Conservation (phyloP, 305 asterid genomes). For the Euphrasia arctica region DNA sequence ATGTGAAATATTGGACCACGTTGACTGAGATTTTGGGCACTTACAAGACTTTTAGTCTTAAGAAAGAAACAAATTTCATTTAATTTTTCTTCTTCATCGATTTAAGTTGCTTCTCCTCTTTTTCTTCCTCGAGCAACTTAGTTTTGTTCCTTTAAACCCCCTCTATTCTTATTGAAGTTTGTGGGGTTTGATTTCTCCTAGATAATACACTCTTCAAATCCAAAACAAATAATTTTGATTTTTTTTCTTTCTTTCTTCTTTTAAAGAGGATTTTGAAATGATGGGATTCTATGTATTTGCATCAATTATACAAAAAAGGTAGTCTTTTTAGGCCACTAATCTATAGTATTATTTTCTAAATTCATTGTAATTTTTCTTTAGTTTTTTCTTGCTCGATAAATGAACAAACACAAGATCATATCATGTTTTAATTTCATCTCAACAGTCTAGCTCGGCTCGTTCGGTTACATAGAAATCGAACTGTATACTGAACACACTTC, state of each 20-base stretch:
- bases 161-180: constrained; percentile 53
- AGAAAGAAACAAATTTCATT: background rate
- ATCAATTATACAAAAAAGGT: constrained; percentile 37
- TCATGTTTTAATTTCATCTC: too few species aligned
- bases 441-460: too few species aligned
- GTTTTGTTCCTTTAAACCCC: constrained; percentile 49
- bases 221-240: background rate
- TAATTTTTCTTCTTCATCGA: background rate
- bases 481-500: background rate
- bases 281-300: constrained; percentile 65
- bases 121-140: constrained; percentile 90
- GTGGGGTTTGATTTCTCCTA: constrained; percentile 59
- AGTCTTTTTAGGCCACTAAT: constrained; percentile 71
- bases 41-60: too few species aligned
- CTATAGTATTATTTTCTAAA: background rate
- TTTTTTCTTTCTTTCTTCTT: constrained; percentile 32
- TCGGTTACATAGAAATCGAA: too few species aligned
- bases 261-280: constrained; percentile 53
- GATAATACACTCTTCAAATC: constrained; percentile 30
- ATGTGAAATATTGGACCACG: constrained; percentile 39
- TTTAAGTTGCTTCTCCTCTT: constrained; percentile 30
- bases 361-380: background rate
- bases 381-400: constrained; percentile 19
- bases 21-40: constrained; percentile 27
- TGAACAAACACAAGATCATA: constrained; percentile 18